phyloP scores from a whole-genome alignment of 306 rosid species.

The Citrullus amarus region DNA sequence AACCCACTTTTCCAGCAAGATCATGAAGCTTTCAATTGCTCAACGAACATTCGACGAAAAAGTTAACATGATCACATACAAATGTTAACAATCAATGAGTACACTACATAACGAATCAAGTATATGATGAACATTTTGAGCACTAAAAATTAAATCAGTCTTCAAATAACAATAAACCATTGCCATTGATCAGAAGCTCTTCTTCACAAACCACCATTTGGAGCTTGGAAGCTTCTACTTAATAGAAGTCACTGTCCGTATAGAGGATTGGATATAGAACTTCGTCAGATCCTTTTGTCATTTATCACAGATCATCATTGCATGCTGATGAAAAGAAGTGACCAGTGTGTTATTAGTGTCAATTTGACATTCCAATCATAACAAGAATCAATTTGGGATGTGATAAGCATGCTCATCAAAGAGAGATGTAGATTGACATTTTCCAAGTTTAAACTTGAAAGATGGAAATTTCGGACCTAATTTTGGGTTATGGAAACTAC shows the following conservation, averaged over 20 bases:
- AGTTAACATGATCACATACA: neutral
- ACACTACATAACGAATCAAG: neutral
- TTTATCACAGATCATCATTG: slow-evolving; percentile 78
- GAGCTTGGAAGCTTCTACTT: slow-evolving; percentile 20
- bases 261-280: slow-evolving; percentile 31
- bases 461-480: neutral
- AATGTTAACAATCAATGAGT: neutral
- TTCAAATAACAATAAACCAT: neutral
- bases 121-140: neutral
- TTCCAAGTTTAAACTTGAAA: neutral
- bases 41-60: neutral
- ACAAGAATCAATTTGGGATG: neutral
- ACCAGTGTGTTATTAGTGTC: neutral
- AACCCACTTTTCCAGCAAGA: neutral
- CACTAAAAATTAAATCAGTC: neutral
- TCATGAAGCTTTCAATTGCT: neutral
- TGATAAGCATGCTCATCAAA: neutral
- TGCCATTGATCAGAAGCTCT: slow-evolving; percentile 14
- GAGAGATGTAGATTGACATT: neutral
- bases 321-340: slow-evolving; percentile 43
- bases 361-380: neutral
- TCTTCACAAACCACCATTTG: neutral
- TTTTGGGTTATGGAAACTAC: neutral
- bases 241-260: slow-evolving; percentile 37
- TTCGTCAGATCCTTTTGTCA: slow-evolving; percentile 46